A percentile compares a stretch with the other conserved stretches of the same genome.
Evolutionary conservation across 192 early-diverging fungal species (phyloP).

Genomic region (Chytriomyces hyalinus): DNA sequence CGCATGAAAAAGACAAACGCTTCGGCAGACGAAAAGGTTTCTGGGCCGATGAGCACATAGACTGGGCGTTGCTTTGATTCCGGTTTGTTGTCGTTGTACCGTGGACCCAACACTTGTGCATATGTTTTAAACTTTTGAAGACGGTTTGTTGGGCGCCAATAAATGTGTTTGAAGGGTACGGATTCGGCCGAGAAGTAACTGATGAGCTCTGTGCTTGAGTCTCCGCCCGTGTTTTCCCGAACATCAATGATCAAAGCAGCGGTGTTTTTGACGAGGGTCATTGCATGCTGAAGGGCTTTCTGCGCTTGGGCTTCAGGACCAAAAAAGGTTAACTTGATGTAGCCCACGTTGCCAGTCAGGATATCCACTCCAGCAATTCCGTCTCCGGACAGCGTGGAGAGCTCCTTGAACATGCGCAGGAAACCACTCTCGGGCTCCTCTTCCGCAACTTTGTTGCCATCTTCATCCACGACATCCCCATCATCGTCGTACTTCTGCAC

Average conservation of each 20-base stretch:
- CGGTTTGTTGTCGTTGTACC: background rate
- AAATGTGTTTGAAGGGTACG: background rate
- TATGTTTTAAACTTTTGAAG: background rate
- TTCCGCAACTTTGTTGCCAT: conserved; percentile 13
- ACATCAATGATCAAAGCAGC: conserved; percentile 33
- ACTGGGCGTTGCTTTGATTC: background rate
- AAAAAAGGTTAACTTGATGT: conserved; percentile 17
- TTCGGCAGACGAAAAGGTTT: background rate
- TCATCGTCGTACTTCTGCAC: background rate
- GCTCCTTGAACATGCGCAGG: background rate
- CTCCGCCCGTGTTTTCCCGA: background rate
- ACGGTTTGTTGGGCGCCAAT: background rate
- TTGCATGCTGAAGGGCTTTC: background rate
- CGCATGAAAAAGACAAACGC: conserved; percentile 26
- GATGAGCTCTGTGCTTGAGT: background rate
- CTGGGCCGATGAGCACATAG: background rate
- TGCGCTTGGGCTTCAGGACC: background rate
- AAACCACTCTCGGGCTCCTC: conserved; percentile 11
- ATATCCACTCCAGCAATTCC: conserved; percentile 11
- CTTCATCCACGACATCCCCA: conserved; percentile 17
- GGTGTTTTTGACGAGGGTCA: conserved; percentile 27
- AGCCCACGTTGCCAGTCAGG: conserved; percentile 31
- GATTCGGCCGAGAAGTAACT: background rate
- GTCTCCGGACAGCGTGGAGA: conserved; percentile 6
- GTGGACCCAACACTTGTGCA: background rate